Base-by-base conservation (phyloP, 2,329 filamentous ascomycete genomes). In the Cladosporium colombiae region DNA sequence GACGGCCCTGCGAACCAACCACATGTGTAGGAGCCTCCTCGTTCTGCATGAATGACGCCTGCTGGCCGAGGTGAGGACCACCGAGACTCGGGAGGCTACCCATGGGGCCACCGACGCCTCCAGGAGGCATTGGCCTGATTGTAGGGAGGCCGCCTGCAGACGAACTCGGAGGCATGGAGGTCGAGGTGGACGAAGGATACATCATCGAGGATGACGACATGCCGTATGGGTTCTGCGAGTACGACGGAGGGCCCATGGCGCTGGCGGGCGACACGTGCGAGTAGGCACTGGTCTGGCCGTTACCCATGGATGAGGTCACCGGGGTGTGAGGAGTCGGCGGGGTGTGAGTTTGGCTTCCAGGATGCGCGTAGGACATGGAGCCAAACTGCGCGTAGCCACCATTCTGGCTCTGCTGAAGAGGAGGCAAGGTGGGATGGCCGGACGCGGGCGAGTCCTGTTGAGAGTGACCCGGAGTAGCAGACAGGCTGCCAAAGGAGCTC, bases 1-100 rank as follows among this genome's bases (percentile, higher is more conserved):
- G 88, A 69, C 94, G 89, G 66, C 94, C 94, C 81, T 98, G 94
- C 29, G 93, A 96, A 63, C 94, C 94, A 64, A 98, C 94, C 58
- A 97, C 94, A 75, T 97, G 94, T 35, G 92, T 95, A 18, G 91
- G 91, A 14, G 78, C 77, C 71, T 83, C 81, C 69, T 77, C 76
- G 56, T 73, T 74, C 61, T 77, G 75, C 72, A 76, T 70, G 67
- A 76, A 76, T 3, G 74, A 71, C 21, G 75, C 69, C 64, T 77
- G 75, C 29, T 76, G 74, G n/a, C 71, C 71, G 31, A 73, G 65
- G 35, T 73, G 70, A 49, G 70, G 68, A 65, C 66, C 70, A 5
- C 70, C 70, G 46, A 76, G 79, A 71, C 72, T 81, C 72, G 70
- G 79, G 68, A 76, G 69, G 40, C 72, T 71, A 31, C 70, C 70